Evolutionary conservation across 179 eudicot species (phyloP), one percentile per base, ranked within the genome.

Genomic region (Monotropa hypopitys): DNA sequence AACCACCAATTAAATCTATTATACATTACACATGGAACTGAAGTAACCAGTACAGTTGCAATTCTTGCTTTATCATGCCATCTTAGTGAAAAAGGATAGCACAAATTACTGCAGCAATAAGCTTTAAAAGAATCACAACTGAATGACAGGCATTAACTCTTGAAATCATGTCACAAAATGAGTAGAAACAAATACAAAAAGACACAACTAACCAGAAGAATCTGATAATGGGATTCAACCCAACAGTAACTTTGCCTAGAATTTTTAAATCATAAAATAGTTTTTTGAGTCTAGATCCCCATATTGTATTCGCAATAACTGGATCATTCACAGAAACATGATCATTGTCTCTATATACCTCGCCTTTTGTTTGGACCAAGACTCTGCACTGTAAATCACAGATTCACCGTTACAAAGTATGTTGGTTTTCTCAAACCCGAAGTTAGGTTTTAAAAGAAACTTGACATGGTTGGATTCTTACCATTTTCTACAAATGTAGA

Each of bases 271-370:
- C 89, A 65, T 81, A 76, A 73, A 89, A 87, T 56, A 88, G 54
- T 57, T 85, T 88, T 82, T 81, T 75, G 35, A 95, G 91, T 59
- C 99, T 98, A 50, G 91, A 84, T 71, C 88, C 84, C 99, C 98
- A 93, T 73, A 95, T 63, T 45, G 73, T 78, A 42, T 84, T 79
- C 21, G 99, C 97, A 76, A 93, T 97, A 70, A 78, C 81, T 57
- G 90, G 93, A 83, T 93, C 93, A 80, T 83, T 80, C 73, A 93
- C 89, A 67, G 98, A 86, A 50, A 93, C 84, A 15, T 98, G 90
- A 76, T 93, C 98, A 86, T 95, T 95, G 84, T 95, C 98, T 86
- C 97, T 90, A 67, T 84, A 95, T 42, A 98, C 99, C 84, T 95
- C 97, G 35, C 99, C 97, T 71, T 83, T 76, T 54, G 93, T n/a